These are phyloP conservation scores for Knoxia roxburghii DNA, from an alignment of 257 asterid species.

Conservation along the genomic window DNA sequence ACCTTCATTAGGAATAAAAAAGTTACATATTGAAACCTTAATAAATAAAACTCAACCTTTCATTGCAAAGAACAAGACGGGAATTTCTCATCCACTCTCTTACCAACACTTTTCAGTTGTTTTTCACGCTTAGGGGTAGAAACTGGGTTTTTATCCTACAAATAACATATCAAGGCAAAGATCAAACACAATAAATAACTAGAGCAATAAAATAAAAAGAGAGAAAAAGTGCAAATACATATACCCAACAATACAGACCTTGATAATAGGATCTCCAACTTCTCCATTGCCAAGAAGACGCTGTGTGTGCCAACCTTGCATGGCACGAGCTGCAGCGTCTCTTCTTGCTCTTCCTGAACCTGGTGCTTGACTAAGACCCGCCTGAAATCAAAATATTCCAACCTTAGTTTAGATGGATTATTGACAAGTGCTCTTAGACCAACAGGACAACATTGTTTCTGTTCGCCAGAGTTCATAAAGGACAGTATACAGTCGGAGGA, in stretches of 20 bases:
- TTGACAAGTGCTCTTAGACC: background rate
- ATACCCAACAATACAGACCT: slow-evolving; percentile 37
- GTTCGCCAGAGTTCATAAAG: background rate
- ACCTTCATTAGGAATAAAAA: slow-evolving; percentile 42
- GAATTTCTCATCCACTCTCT: background rate
- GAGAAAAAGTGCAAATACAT: background rate
- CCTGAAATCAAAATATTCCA: slow-evolving; percentile 40
- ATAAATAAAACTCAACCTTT: background rate
- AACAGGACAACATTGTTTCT: background rate
- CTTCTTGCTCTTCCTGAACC: slow-evolving; percentile 94
- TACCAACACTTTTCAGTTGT: slow-evolving; percentile 75
- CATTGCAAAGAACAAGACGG: background rate
- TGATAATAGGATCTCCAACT: slow-evolving; percentile 85
- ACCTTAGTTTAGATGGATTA: background rate
- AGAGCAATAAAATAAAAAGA: background rate
- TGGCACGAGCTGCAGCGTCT: slow-evolving; percentile 98
- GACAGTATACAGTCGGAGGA: background rate
- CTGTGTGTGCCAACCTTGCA: slow-evolving; percentile 98
- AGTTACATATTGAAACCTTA: slow-evolving; percentile 12
- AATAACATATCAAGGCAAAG: slow-evolving; percentile 13
- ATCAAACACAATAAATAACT: background rate
- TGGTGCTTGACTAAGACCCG: slow-evolving; percentile 47
- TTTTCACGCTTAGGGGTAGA: slow-evolving; percentile 72
- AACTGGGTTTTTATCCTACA: slow-evolving; percentile 59
- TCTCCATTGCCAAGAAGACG: slow-evolving; percentile 85